Base-by-base conservation (phyloP, 352 stramenopile genomes). In the Pilasporangium apinafurcum region DNA sequence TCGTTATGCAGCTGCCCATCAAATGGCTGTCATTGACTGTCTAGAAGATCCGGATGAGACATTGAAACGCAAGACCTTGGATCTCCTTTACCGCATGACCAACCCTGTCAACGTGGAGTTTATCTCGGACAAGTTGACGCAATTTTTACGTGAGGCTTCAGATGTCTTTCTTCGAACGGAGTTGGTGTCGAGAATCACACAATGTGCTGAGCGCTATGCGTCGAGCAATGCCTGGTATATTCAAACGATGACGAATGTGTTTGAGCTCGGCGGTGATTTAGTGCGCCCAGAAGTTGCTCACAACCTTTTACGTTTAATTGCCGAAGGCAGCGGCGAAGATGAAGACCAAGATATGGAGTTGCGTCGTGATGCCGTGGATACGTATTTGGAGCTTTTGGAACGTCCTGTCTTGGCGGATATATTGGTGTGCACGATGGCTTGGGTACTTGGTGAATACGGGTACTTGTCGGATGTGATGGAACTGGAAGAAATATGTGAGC, bases 71-170 rank as follows among this genome's bases (percentile, higher is more conserved):
- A 99, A 99, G 80, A 99, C 96, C 21, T 65, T 99, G 35, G 95
- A 99, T 53, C 53, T 97, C 52, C 62, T 97, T 14, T 97, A 96
- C 58, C 79, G 92, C 52, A 99, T 99, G 96, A 99, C 94, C 18
- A 99, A 99, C 76, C 95, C 96, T 2, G 95, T 99, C 37, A 99
- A 99, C 65, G 96, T 99, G 6, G 96, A 99, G 68, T 99, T 99
- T 57, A 99, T 99, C 62, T 93, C 92, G 3, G 96, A 98, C 43
- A 99, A 99, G 60, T 81, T 99, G 24, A 87, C 98, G 18, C 83
- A 97, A 52, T 98, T 98, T 52, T 65, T 99, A 58, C 73, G 89
- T 35, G 86, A 94, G 44, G 96, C 96, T 2, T 97, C 86, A 5
- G 97, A 99, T 58, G 86, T 97, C n/a, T 99, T 98, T 56, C 62